phyloP scores from a whole-genome alignment of 2,329 filamentous ascomycete genomes.

The Ophiosphaerella narmari region DNA sequence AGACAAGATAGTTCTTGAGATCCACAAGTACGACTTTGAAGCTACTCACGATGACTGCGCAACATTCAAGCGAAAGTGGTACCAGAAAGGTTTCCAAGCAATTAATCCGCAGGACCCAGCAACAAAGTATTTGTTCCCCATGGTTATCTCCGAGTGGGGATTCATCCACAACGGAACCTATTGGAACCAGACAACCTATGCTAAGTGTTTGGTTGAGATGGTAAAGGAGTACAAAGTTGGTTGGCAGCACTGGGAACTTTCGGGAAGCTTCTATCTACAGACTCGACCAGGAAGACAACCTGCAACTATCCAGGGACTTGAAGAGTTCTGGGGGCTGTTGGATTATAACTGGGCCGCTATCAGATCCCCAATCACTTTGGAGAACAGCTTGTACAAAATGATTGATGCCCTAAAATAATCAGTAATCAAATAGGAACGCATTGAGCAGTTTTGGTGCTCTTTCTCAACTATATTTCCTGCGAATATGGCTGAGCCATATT shows the following conservation, averaged over 20 bases:
- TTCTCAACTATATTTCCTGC: no score
- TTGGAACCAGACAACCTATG: constrained; percentile 42
- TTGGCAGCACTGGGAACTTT: constrained; percentile 40
- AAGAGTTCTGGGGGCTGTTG: constrained; percentile 39
- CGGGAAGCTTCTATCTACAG: constrained; percentile 46
- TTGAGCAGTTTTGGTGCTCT: not conserved
- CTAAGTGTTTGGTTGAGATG: constrained; percentile 38
- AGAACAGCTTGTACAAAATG: constrained; percentile 42
- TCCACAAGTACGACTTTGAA: constrained; percentile 43
- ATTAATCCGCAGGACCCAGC: constrained; percentile 33
- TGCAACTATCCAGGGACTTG: constrained; percentile 30
- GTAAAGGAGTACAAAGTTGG: constrained; percentile 36
- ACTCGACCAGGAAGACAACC: constrained; percentile 38
- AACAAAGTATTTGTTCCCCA: constrained; percentile 37
- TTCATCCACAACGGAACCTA: constrained; percentile 40
- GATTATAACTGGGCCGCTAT: constrained; percentile 36
- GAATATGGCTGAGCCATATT: no score
- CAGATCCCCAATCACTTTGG: constrained; percentile 33
- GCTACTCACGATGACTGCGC: constrained; percentile 35
- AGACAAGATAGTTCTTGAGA: constrained; percentile 40
- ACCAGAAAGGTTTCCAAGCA: constrained; percentile 38
- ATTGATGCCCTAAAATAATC: constrained; percentile 26
- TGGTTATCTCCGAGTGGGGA: constrained; percentile 41
- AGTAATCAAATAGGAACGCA: not conserved
- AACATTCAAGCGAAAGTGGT: constrained; percentile 42